These are phyloP conservation scores for Rhipidocladum racemiflorum DNA, from an alignment of 176 grass and related monocot genomes.

Conservation along the genomic window DNA sequence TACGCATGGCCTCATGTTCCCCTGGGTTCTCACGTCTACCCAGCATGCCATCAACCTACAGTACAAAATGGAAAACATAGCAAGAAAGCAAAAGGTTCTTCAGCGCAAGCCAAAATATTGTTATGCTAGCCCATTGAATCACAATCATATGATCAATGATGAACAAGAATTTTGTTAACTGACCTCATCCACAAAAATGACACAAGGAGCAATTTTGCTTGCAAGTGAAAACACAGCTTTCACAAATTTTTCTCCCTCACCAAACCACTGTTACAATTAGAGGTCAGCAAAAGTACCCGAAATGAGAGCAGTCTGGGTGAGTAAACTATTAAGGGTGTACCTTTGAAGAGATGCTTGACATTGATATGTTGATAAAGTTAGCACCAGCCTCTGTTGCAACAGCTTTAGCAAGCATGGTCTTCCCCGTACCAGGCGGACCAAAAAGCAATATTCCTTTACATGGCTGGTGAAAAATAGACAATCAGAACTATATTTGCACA, in stretches of 20 bases:
- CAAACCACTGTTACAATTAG: conserved; percentile 84
- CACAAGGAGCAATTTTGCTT: conserved; percentile 98
- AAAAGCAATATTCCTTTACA: conserved; percentile 98
- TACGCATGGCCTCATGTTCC: conserved; percentile 98
- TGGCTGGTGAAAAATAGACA: conserved; percentile 52
- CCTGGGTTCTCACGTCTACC: conserved; percentile 95
- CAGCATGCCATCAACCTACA: conserved; percentile 90
- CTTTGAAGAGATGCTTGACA: conserved; percentile 98
- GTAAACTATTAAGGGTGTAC: conserved; percentile 34
- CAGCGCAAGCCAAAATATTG: neutral
- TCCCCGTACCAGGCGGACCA: conserved; percentile 92
- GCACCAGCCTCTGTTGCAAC: conserved; percentile 98
- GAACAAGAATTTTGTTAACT: conserved; percentile 28
- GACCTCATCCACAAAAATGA: conserved; percentile 99
- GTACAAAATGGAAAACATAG: conserved; percentile 27
- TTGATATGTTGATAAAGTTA: conserved; percentile 99
- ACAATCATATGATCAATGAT: conserved; percentile 9
- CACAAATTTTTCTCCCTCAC: conserved; percentile 97
- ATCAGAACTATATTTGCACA: conserved; percentile 26
- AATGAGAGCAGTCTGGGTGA: conserved; percentile 30
- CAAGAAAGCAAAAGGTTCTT: neutral
- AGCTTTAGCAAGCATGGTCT: conserved; percentile 99
- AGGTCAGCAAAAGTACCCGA: conserved; percentile 27
- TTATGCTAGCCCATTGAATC: neutral
- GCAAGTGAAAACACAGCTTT: conserved; percentile 95